These are phyloP conservation scores for Pholiota microspora DNA, from an alignment of 768 basidiomycete species.

Conservation along the genomic window DNA sequence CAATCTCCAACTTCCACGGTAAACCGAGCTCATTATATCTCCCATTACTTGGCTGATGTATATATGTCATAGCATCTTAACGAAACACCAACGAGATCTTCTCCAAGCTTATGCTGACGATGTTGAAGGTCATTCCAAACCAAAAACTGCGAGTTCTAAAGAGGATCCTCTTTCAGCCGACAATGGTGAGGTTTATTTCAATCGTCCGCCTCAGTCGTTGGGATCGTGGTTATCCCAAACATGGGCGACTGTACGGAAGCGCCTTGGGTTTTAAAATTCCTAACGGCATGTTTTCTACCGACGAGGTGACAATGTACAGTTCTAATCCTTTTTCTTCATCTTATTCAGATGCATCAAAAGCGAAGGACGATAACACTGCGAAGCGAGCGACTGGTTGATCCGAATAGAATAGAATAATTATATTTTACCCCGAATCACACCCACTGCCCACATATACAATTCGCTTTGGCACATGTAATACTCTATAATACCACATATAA, in stretches of 20 bases:
- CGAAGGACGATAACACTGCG: constrained; percentile 39
- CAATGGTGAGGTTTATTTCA: constrained; percentile 79
- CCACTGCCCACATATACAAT: constrained; percentile 8
- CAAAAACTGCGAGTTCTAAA: constrained; percentile 13
- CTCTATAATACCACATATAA: constrained; percentile 10
- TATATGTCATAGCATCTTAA: constrained; percentile 60
- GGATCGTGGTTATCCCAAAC: constrained; percentile 70
- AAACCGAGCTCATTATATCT: constrained; percentile 23
- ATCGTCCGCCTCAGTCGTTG: constrained; percentile 51
- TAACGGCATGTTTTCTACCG: constrained; percentile 47
- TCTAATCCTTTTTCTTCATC: constrained; percentile 23
- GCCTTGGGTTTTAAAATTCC: constrained; percentile 69
- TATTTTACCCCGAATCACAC: background rate
- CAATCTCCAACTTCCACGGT: constrained; percentile 88
- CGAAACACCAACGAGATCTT: constrained; percentile 81
- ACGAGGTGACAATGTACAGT: constrained; percentile 22
- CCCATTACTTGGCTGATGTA: constrained; percentile 4
- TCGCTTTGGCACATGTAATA: constrained; percentile 10
- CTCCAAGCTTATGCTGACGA: constrained; percentile 91
- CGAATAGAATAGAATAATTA: constrained; percentile 7
- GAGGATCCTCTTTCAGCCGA: constrained; percentile 33
- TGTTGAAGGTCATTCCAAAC: constrained; percentile 56
- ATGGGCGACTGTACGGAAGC: constrained; percentile 65
- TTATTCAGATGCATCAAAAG: constrained; percentile 21
- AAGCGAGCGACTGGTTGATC: constrained; percentile 51